Percentiles rank a stretch among this genome's conserved stretches.
Evolutionary conservation across 306 rosid genomes (phyloP).

Genomic region (Ziziphus jujuba): DNA sequence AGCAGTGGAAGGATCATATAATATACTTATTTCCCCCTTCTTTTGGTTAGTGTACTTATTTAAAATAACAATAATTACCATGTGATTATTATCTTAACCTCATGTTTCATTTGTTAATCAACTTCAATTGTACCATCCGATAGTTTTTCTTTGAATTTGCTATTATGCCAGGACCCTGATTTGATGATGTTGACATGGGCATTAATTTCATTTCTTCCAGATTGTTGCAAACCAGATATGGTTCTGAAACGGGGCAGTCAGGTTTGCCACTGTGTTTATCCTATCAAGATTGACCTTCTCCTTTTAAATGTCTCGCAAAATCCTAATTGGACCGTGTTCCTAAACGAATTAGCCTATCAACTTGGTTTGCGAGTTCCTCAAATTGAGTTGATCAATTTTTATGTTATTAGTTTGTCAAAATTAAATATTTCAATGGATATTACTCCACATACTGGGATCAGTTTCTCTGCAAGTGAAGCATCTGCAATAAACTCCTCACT

Average conservation of each 20-base stretch:
- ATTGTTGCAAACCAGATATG: slow-evolving; percentile 80
- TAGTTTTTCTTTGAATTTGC: slow-evolving; percentile 3
- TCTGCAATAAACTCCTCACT: slow-evolving; percentile 71
- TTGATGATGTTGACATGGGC: slow-evolving; percentile 15
- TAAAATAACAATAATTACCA: neutral
- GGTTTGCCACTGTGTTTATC: slow-evolving; percentile 83
- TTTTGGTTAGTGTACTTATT: neutral
- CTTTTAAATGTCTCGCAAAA: slow-evolving; percentile 81
- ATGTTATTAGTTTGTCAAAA: slow-evolving; percentile 53
- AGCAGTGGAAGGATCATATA: slow-evolving; percentile 16
- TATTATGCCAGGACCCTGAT: slow-evolving; percentile 1
- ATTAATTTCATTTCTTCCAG: slow-evolving; percentile 48
- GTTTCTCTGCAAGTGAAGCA: slow-evolving; percentile 71
- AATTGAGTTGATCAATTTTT: slow-evolving; percentile 78
- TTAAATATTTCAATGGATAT: slow-evolving; percentile 90
- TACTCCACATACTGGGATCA: slow-evolving; percentile 63
- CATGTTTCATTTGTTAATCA: slow-evolving; percentile 5
- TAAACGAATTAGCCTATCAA: slow-evolving; percentile 61
- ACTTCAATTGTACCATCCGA: neutral
- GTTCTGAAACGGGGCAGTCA: slow-evolving; percentile 66
- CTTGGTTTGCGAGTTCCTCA: slow-evolving; percentile 63
- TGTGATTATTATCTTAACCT: neutral
- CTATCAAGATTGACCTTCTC: slow-evolving; percentile 86
- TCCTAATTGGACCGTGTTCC: slow-evolving; percentile 62
- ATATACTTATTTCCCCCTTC: neutral